These are phyloP conservation scores for Apiospora malaysiana DNA, from an alignment of 2,329 filamentous ascomycete species.

Conservation along the genomic window DNA sequence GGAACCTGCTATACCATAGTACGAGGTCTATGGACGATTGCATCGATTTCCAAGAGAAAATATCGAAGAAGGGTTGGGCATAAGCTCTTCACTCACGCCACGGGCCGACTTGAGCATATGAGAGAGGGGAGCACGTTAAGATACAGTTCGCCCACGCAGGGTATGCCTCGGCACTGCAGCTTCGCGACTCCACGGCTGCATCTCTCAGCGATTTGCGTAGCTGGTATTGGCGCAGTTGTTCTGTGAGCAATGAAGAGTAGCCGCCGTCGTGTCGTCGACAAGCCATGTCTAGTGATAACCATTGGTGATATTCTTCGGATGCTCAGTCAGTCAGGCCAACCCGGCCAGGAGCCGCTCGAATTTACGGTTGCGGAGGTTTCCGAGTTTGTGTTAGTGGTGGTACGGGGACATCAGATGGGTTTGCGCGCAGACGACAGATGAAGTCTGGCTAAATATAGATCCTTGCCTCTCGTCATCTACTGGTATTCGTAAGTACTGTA, in stretches of 20 bases:
- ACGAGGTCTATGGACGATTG: not conserved
- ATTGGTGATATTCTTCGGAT: not conserved
- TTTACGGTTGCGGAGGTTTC: not conserved
- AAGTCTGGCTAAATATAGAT: conserved; percentile 5
- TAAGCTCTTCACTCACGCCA: not conserved
- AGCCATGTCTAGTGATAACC: no score
- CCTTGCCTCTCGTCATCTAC: not conserved
- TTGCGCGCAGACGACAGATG: not conserved
- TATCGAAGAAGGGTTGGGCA: not conserved
- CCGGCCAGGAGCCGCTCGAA: not conserved
- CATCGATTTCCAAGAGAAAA: no score
- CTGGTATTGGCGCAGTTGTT: not conserved
- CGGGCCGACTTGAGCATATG: not conserved
- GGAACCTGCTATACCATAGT: not conserved
- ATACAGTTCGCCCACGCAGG: not conserved
- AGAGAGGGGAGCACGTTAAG: not conserved
- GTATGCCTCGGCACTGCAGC: conserved; percentile 6
- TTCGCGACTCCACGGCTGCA: not conserved
- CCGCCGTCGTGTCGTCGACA: not conserved
- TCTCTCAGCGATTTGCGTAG: not conserved
- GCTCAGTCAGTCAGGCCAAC: not conserved
- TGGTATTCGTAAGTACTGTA: no score
- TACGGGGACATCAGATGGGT: not conserved
- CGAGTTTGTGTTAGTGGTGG: no score
- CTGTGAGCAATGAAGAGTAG: not conserved